A percentile compares a stretch with the other conserved stretches of the same genome.
These are phyloP conservation scores for Tardiomyces digboiensis DNA, from an alignment of 1,139 yeast species.

Conservation along the genomic window DNA sequence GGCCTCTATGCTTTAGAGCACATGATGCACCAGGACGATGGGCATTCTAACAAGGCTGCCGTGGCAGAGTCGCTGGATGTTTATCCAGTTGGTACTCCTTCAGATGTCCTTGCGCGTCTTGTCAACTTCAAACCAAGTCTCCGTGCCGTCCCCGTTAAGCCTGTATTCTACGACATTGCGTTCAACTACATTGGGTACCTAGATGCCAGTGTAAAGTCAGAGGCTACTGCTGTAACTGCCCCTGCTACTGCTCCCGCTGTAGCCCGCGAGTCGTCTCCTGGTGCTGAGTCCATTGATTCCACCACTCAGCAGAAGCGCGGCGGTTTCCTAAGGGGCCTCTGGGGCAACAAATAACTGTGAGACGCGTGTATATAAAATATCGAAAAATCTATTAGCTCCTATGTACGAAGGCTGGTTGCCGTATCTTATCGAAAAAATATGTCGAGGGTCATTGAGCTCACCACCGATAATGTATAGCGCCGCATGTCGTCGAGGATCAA, in stretches of 20 bases:
- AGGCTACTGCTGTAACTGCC: background rate
- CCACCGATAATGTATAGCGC: too few species aligned
- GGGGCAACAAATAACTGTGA: background rate
- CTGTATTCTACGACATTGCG: constrained; percentile 85
- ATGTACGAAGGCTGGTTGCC: too few species aligned
- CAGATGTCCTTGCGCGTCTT: constrained; percentile 32
- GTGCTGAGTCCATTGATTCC: background rate
- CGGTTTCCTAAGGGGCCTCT: background rate
- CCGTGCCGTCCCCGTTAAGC: constrained; percentile 63
- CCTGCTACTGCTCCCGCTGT: background rate
- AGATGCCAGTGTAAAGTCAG: too few species aligned
- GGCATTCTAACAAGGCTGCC: constrained; percentile 11
- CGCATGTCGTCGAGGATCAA: too few species aligned
- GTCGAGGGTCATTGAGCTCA: too few species aligned
- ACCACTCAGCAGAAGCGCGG: background rate
- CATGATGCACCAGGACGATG: background rate
- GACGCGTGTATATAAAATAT: background rate
- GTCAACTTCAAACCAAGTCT: constrained; percentile 39
- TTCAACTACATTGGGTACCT: constrained; percentile 52
- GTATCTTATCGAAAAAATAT: too few species aligned
- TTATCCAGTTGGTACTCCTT: constrained; percentile 25
- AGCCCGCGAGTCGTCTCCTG: background rate
- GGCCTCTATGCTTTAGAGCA: constrained; percentile 7
- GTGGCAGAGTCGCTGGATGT: constrained; percentile 43
- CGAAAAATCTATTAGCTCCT: background rate